Evolutionary conservation across 176 grass and related monocot species (phyloP), one percentile per base, ranked within the genome.

Genomic region (Chloris gayana): DNA sequence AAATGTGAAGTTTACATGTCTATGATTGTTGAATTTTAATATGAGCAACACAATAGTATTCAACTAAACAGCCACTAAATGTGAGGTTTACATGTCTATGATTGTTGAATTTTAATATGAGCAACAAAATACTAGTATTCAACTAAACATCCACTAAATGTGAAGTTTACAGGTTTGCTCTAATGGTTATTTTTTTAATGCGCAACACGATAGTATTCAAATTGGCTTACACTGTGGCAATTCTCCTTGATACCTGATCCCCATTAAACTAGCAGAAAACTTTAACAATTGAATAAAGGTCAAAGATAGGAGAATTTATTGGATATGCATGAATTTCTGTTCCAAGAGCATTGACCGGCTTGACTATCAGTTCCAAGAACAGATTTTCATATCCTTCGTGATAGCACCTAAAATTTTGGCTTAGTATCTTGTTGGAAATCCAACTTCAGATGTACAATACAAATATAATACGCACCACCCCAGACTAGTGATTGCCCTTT

Each of bases 261-360:
- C 84, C 69, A 47, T 19, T 73, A 18, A 44, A 73, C 46, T 74
- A 58, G 19, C 9, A 73, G 44, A 56, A 79, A 70, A 69, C 58
- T 27, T 45, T 19, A 65, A 72, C 17, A 56, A 41, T 31, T 67
- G 17, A 42, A 31, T 67, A 26, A 65, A 39, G 45, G 77, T 54
- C 24, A 22, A 74, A 22, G 18, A 51, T 66, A 19, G 74, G 42
- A 50, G 14, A 54, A 24, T 26, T n/a, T 66, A 47, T 17, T 58
- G 73, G 53, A 14, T 7, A 0, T 41, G 18, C 60, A 73, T 78
- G 38, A 67, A 59, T 66, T 46, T 45, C 27, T 66, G 50, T 69
- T 39, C 44, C 47, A 67, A 19, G 17, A 59, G 70, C 37, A 53
- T 82, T 34, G 6, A 53, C 32, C 60, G 58, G 56, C 19, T 80